Evolutionary conservation across 2,329 filamentous ascomycete genomes (phyloP).

Genomic region (Fusarium devonianum): DNA sequence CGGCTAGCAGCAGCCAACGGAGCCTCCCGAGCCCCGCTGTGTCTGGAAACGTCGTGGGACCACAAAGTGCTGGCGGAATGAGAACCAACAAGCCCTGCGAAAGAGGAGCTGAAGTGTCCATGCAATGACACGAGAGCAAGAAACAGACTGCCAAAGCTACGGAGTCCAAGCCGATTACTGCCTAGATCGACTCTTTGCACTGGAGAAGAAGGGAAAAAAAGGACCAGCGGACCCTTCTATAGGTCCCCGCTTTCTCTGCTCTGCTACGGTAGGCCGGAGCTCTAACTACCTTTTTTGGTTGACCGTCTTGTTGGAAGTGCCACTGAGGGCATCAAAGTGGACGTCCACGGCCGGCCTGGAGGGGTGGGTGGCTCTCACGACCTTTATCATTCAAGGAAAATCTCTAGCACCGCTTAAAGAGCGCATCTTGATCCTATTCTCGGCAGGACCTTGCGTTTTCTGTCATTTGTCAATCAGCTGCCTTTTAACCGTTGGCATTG

Average conservation of each 20-base stretch:
- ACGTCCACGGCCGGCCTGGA: constrained; percentile 29
- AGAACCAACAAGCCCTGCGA: constrained; percentile 4
- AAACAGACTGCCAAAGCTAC: constrained; percentile 7
- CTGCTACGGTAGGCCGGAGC: constrained; percentile 5
- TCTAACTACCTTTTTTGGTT: constrained; percentile 26
- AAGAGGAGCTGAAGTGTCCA: constrained; percentile 16
- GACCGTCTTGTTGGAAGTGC: constrained; percentile 28
- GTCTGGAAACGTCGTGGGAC: constrained; percentile 24
- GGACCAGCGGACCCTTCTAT: neutral
- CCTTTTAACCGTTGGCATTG: neutral
- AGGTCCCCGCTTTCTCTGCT: constrained; percentile 27
- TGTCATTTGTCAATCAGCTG: neutral
- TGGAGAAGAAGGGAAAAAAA: neutral
- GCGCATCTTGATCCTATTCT: constrained; percentile 6
- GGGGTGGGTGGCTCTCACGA: constrained; percentile 25
- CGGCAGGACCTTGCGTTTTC: neutral
- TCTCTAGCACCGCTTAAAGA: constrained; percentile 5
- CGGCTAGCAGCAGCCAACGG: constrained; percentile 6
- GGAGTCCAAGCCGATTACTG: constrained; percentile 16
- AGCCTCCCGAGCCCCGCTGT: constrained; percentile 17
- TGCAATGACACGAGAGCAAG: constrained; percentile 5
- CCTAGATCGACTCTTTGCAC: neutral
- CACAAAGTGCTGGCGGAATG: constrained; percentile 4
- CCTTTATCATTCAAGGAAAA: constrained; percentile 24
- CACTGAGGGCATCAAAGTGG: constrained; percentile 30